Percentiles rank a stretch among this genome's conserved stretches.
phyloP scores from a whole-genome alignment of 495 filamentous ascomycete genomes.

The Parathielavia hyrcaniae region DNA sequence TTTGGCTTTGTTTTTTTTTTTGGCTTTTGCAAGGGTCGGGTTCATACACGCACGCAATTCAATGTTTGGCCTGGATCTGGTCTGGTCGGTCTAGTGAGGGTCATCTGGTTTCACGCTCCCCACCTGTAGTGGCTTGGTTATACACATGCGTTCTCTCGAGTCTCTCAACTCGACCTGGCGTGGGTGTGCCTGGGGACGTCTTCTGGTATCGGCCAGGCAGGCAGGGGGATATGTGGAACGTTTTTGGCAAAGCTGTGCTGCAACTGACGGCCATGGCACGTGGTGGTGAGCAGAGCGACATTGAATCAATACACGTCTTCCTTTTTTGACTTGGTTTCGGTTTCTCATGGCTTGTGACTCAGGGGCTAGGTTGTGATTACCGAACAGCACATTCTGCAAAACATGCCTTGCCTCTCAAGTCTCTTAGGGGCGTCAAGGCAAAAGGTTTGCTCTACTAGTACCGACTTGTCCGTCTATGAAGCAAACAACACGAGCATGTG shows the following conservation, averaged over 20 bases:
- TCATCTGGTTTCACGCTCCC: neutral
- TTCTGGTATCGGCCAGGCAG: no score
- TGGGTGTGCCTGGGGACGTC: neutral
- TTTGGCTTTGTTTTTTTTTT: neutral
- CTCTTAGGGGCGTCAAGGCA: neutral
- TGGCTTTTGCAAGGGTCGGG: neutral
- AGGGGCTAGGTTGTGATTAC: no score
- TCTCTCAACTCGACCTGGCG: constrained; percentile 1
- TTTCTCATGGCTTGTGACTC: neutral
- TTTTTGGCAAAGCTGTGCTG: neutral
- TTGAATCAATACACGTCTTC: constrained; percentile 5
- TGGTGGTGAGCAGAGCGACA: constrained; percentile 3
- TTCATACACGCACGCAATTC: neutral
- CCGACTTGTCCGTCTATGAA: neutral
- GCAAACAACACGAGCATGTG: constrained; percentile 2
- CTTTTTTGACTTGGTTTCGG: neutral
- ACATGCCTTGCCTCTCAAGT: no score
- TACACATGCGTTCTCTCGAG: neutral
- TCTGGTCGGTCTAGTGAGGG: neutral
- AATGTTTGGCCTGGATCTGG: neutral
- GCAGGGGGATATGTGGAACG: neutral
- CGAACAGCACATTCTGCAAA: no score
- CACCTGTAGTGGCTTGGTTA: neutral
- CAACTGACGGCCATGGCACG: neutral
- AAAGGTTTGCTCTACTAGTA: neutral